phyloP scores from a whole-genome alignment of 2,329 filamentous ascomycete species.

The Alternaria dauci region DNA sequence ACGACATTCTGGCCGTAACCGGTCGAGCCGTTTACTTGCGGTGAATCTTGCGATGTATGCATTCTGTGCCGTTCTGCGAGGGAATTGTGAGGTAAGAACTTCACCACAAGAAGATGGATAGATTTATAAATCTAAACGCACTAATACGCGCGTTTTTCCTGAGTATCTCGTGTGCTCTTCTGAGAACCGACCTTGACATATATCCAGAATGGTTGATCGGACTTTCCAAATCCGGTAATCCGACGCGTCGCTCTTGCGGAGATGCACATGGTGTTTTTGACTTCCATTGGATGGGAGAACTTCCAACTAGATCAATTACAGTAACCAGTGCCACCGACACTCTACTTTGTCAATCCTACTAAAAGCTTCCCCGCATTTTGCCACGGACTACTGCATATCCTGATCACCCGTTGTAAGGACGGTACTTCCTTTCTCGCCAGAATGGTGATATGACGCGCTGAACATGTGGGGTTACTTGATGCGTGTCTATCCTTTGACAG shows the following conservation, averaged over 20 bases:
- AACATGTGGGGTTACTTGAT: constrained; percentile 3
- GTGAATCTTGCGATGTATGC: constrained; percentile 28
- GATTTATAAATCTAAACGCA: background rate
- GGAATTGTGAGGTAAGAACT: background rate
- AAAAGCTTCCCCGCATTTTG: constrained; percentile 12
- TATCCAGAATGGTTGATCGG: constrained; percentile 2
- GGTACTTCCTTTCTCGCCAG: background rate
- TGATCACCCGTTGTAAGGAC: background rate
- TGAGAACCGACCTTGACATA: constrained; percentile 1
- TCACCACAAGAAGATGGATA: background rate
- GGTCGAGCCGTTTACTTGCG: constrained; percentile 21
- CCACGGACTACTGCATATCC: constrained; percentile 2
- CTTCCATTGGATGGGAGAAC: constrained; percentile 7
- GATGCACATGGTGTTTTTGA: background rate
- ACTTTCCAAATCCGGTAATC: constrained; percentile 15
- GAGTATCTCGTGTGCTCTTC: background rate
- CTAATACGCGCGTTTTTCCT: background rate
- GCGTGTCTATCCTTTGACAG: background rate
- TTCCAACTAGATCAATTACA: background rate
- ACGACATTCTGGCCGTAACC: constrained; percentile 14
- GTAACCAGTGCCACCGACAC: constrained; percentile 22
- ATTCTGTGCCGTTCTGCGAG: constrained; percentile 9
- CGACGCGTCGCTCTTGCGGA: constrained; percentile 4
- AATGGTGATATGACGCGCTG: constrained; percentile 1
- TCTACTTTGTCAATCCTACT: constrained; percentile 5